Percentiles rank a stretch among this genome's conserved stretches.
Evolutionary conservation across 495 filamentous ascomycete genomes (phyloP).

Genomic region (Penicillium diatomitis): DNA sequence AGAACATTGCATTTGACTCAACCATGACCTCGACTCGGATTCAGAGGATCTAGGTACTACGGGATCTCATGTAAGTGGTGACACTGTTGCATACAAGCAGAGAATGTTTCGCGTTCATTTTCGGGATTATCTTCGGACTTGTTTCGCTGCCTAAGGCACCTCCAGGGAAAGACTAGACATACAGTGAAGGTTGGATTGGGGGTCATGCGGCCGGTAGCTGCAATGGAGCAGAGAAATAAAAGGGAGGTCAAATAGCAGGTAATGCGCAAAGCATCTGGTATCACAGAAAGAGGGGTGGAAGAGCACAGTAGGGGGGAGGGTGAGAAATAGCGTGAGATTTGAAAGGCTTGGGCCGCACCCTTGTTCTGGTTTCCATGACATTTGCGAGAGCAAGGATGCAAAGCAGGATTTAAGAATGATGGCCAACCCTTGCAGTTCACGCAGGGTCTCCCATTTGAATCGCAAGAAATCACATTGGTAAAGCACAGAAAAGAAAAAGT

Average conservation of each 20-base stretch:
- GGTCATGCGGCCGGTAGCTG: not conserved
- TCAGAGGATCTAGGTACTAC: not conserved
- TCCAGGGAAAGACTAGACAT: not conserved
- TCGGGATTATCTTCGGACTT: not conserved
- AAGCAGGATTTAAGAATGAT: not conserved
- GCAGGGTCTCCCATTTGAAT: too few species aligned
- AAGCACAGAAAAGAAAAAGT: too few species aligned
- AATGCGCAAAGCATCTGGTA: constrained; percentile 27
- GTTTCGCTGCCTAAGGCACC: not conserved
- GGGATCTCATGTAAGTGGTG: too few species aligned
- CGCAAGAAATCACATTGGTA: too few species aligned
- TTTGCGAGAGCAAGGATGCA: constrained; percentile 10
- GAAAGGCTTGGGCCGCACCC: too few species aligned
- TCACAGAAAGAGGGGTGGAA: constrained; percentile 16
- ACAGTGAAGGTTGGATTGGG: not conserved
- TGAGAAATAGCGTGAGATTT: constrained; percentile 8
- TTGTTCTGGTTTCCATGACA: not conserved
- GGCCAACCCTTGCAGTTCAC: too few species aligned
- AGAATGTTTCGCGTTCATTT: constrained; percentile 5
- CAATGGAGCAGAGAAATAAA: not conserved
- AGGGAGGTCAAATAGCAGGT: constrained; percentile 1
- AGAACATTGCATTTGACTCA: too few species aligned
- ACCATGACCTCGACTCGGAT: not conserved
- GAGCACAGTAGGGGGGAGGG: constrained; percentile 3
- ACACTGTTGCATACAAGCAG: not conserved